These are phyloP conservation scores for Globisporangium spiculum DNA, from an alignment of 352 stramenopile genomes.

Conservation along the genomic window DNA sequence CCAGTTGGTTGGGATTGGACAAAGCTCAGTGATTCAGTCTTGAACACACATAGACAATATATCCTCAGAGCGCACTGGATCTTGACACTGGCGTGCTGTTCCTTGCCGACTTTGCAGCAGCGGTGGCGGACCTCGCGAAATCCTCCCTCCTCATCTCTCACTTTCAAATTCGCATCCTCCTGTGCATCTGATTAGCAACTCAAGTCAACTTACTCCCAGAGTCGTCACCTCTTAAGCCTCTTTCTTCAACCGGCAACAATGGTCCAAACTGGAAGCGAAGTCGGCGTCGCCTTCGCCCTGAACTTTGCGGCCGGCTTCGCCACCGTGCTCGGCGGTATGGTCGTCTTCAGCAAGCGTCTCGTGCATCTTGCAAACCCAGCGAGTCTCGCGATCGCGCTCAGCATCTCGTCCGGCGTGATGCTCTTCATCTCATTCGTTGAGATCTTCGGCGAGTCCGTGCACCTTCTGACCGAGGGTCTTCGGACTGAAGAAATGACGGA, in stretches of 20 bases:
- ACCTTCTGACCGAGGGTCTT: constrained; percentile 40
- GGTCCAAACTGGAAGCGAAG: constrained; percentile 33
- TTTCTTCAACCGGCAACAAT: constrained; percentile 12
- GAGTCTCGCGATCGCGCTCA: constrained; percentile 58
- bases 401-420: constrained; percentile 67
- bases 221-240: neutral
- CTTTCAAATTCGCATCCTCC: constrained; percentile 5
- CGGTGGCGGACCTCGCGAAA: neutral
- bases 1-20: neutral
- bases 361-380: constrained; percentile 52
- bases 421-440: constrained; percentile 76
- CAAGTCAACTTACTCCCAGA: neutral
- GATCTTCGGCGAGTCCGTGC: constrained; percentile 48
- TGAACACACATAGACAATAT: neutral
- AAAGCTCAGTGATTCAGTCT: neutral
- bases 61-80: neutral
- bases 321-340: constrained; percentile 54
- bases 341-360: constrained; percentile 70
- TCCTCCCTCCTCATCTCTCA: constrained; percentile 3
- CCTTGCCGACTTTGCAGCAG: neutral
- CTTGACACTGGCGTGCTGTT: neutral
- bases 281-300: constrained; percentile 47
- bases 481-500: constrained; percentile 26
- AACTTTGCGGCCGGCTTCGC: constrained; percentile 52
- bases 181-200: neutral